A percentile compares a stretch with the other conserved stretches of the same genome.
Evolutionary conservation across 176 grass and related monocot genomes (phyloP).

Genomic region (Cymbopogon citratus): DNA sequence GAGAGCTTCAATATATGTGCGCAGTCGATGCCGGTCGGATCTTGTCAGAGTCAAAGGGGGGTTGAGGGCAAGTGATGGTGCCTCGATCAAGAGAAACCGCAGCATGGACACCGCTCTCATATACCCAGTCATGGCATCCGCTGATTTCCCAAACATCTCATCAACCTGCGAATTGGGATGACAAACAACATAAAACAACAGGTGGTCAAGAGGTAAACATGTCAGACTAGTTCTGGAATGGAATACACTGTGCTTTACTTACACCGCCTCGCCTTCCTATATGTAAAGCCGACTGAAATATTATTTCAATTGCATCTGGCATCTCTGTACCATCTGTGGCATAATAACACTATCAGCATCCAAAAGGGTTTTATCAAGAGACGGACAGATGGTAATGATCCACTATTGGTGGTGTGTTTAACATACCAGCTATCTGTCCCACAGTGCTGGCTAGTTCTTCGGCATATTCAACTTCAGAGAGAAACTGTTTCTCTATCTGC

Average conservation of each 20-base stretch:
- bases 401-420: neutral
- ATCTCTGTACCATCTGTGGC: slow-evolving; percentile 76
- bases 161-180: slow-evolving; percentile 50
- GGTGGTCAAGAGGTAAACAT: neutral
- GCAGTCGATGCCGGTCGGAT: slow-evolving; percentile 61
- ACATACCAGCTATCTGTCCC: slow-evolving; percentile 64
- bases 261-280: slow-evolving; percentile 83
- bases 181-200: slow-evolving; percentile 5
- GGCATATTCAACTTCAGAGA: slow-evolving; percentile 64
- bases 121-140: slow-evolving; percentile 49
- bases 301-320: slow-evolving; percentile 91
- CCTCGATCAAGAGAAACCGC: slow-evolving; percentile 78
- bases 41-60: slow-evolving; percentile 68
- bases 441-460: slow-evolving; percentile 75
- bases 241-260: slow-evolving; percentile 35
- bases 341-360: slow-evolving; percentile 26
- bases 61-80: slow-evolving; percentile 61
- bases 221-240: neutral
- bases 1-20: slow-evolving; percentile 77
- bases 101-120: slow-evolving; percentile 65
- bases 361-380: neutral
- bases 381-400: neutral
- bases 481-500: slow-evolving; percentile 78
- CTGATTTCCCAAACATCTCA: slow-evolving; percentile 76
- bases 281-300: slow-evolving; percentile 85